Conservation (phyloP, 2,329 filamentous ascomycete species). For the Chrysosphaeria jannelii region DNA sequence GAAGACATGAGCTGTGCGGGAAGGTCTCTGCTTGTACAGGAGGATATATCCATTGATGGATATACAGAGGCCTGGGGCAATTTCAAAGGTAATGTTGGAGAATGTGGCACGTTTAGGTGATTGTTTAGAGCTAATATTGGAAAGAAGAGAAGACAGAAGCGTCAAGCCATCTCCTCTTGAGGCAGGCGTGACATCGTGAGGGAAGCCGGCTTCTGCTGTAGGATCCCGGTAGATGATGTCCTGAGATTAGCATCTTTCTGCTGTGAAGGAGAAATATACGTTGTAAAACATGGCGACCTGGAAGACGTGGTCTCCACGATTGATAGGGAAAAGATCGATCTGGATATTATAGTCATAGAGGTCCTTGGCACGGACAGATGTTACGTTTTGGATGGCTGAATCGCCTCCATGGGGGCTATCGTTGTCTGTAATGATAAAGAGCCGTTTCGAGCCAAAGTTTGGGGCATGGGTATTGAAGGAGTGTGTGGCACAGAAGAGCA, state of each 20-base stretch:
- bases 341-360: conserved; percentile 75
- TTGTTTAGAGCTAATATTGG: conserved; percentile 75
- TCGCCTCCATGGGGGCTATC: conserved; percentile 54
- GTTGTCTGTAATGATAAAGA: conserved; percentile 93
- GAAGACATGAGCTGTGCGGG: conserved; percentile 66
- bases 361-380: conserved; percentile 73
- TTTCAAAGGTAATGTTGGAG: conserved; percentile 58
- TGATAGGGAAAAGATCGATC: conserved; percentile 84
- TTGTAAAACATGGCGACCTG: conserved; percentile 75
- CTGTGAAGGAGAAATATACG: too few species aligned
- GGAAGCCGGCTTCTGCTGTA: conserved; percentile 33
- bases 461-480: conserved; percentile 86
- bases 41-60: conserved; percentile 84
- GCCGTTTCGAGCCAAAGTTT: conserved; percentile 68
- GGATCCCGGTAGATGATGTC: conserved; percentile 75
- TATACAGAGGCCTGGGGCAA: conserved; percentile 59
- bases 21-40: conserved; percentile 55
- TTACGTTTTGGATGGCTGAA: conserved; percentile 42
- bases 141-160: conserved; percentile 46
- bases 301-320: conserved; percentile 37
- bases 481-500: conserved; percentile 86
- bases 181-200: conserved; percentile 26
- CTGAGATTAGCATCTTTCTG: too few species aligned
- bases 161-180: conserved; percentile 29
- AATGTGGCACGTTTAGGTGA: conserved; percentile 65